Evolutionary conservation across 139 green algal genomes (phyloP), one percentile per base, ranked within the genome.

Genomic region (Coelastrella sp.): DNA sequence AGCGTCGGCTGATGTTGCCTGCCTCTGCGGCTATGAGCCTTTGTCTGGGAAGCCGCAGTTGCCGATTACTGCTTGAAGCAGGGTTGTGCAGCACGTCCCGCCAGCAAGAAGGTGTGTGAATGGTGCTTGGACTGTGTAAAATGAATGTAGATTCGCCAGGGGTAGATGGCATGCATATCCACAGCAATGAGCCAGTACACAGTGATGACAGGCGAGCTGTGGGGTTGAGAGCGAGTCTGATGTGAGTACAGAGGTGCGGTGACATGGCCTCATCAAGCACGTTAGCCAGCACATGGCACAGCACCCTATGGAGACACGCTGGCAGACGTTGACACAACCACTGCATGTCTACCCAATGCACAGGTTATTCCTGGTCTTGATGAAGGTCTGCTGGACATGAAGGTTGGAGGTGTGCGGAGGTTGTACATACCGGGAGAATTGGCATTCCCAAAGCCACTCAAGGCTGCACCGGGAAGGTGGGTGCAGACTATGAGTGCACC

Each of bases 361-460:
- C 17, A 76, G 68, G 93, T 95, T 7, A 86, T 96, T 7, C 79
- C 87, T 57, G 93, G 98, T 5, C 93, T 99, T 75, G 98, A 99
- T 78, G 98, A 99, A 88, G 98, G 97, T 11, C 82, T 99, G 80
- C 85, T 92, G 23, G 94, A 87, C 22, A 99, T 99, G 98, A 95
- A 96, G 71, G 80, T 94, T 0, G 98, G 98, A 5, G 97, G 97
- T 66, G 56, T 98, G 14, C 89, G 98, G 13, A 94, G 98, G 5
- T 88, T 99, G 20, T 99, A 99, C 92, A 97, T 99, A 77, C 98
- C 98, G 6, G 98, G 97, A n/a, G 83, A 94, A 11, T 91, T 99
- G 11, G 95, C 97, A 5, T 99, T 99, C 93, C 97, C 97, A 54
- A 98, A 99, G 90, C 95, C 95, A 5, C 94, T 99, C 61, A 95